Percentiles rank a stretch among this genome's conserved stretches.
phyloP scores from a whole-genome alignment of 2,329 filamentous ascomycete species.

The Venturia asperata region DNA sequence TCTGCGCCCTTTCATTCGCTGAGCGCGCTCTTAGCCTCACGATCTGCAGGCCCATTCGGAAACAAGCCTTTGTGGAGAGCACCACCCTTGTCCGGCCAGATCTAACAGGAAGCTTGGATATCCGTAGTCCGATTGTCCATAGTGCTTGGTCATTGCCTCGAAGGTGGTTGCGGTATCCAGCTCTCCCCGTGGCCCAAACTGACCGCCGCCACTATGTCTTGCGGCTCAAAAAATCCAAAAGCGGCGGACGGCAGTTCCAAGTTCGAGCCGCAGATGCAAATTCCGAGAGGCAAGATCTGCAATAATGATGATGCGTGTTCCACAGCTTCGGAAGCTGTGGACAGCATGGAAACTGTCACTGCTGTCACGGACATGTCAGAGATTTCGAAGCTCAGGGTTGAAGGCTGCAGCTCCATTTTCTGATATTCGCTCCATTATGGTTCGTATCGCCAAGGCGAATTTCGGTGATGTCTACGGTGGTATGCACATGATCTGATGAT shows the following conservation, averaged over 20 bases:
- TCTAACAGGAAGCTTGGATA: neutral
- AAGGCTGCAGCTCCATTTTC: neutral
- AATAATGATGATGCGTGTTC: neutral
- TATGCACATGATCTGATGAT: neutral
- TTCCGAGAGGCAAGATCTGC: neutral
- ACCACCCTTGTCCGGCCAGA: neutral
- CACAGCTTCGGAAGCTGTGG: neutral
- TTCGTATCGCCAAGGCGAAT: too few species aligned
- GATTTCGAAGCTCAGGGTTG: neutral
- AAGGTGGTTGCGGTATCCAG: neutral
- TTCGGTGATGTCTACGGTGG: too few species aligned
- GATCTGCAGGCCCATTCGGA: neutral
- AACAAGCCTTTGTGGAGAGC: neutral
- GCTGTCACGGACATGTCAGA: constrained; percentile 8
- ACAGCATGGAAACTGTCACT: neutral
- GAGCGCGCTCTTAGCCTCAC: neutral
- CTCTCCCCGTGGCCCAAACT: too few species aligned
- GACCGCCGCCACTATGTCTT: neutral
- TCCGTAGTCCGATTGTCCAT: neutral
- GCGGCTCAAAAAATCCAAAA: neutral
- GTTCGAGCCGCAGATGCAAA: neutral
- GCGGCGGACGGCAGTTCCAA: neutral
- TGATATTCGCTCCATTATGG: neutral
- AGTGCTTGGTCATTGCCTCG: neutral
- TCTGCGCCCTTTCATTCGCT: neutral